These are phyloP conservation scores for Sungouiozyma intestinalis DNA, from an alignment of 805 yeast genomes.

Conservation along the genomic window DNA sequence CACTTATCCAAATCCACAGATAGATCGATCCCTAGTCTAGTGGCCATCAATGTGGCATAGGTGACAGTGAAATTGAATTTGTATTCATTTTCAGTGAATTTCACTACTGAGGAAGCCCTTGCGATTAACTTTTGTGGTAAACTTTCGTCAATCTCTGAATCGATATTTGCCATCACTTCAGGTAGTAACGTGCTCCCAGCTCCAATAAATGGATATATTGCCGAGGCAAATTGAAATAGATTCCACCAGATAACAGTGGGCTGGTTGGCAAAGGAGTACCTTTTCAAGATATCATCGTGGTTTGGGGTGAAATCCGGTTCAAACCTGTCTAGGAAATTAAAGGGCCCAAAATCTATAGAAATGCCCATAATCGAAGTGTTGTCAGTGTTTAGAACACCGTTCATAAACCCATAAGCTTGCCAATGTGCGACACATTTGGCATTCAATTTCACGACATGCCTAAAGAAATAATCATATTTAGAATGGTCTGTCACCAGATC, in stretches of 20 bases:
- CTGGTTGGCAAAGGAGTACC: slow-evolving; percentile 76
- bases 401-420: slow-evolving; percentile 87
- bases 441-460: slow-evolving; percentile 62
- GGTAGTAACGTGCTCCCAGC: slow-evolving; percentile 47
- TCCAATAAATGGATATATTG: slow-evolving; percentile 71
- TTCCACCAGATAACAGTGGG: slow-evolving; percentile 94
- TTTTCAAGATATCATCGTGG: slow-evolving; percentile 61
- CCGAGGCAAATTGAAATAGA: slow-evolving; percentile 72
- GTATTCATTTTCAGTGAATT: slow-evolving; percentile 53
- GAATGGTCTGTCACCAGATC: slow-evolving; percentile 32
- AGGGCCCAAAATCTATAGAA: slow-evolving; percentile 91
- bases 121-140: slow-evolving; percentile 40
- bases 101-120: slow-evolving; percentile 58
- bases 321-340: slow-evolving; percentile 78
- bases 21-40: slow-evolving; percentile 56
- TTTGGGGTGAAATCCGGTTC: slow-evolving; percentile 80
- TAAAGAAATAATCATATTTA: slow-evolving; percentile 59
- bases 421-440: slow-evolving; percentile 72
- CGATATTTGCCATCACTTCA: slow-evolving; percentile 18
- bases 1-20: slow-evolving; percentile 9
- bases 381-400: slow-evolving; percentile 92
- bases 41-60: slow-evolving; percentile 47
- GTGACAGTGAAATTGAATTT: slow-evolving; percentile 48
- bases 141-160: slow-evolving; percentile 34
- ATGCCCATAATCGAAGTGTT: slow-evolving; percentile 85